A percentile compares a stretch with the other conserved stretches of the same genome.
phyloP scores from a whole-genome alignment of 169 alveolate species.

The Plasmodium inui region DNA sequence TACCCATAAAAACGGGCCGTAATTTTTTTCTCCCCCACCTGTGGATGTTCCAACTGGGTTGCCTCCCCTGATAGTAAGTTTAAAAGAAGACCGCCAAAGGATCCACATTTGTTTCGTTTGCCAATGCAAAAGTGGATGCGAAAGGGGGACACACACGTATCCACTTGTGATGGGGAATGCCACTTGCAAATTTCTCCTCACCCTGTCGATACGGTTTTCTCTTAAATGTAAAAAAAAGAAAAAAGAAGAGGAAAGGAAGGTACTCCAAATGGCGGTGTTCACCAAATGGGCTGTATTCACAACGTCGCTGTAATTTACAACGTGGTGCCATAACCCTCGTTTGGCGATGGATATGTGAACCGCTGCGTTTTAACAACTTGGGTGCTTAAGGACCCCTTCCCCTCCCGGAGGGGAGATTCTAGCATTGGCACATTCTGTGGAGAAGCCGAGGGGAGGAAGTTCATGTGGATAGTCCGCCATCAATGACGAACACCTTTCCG shows the following conservation, averaged over 20 bases:
- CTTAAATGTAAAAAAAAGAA: conserved; percentile 1
- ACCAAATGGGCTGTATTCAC: not conserved
- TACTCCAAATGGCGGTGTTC: not conserved
- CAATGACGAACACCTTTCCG: conserved; percentile 80
- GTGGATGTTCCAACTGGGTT: not conserved
- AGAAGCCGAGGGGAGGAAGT: not conserved
- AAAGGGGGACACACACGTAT: not conserved
- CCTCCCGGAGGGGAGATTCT: not conserved
- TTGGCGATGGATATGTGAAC: not conserved
- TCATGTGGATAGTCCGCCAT: conserved; percentile 76
- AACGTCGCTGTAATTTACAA: too few species aligned
- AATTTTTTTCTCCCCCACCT: not conserved
- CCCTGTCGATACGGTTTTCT: not conserved
- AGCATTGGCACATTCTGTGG: not conserved
- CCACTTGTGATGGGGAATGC: not conserved
- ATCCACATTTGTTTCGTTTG: not conserved
- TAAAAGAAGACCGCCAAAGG: not conserved
- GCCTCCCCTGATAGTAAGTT: not conserved
- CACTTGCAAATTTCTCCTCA: not conserved
- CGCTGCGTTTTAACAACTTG: not conserved
- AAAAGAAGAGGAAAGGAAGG: not conserved
- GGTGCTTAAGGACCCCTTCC: not conserved
- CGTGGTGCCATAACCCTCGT: not conserved
- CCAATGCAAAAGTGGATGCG: not conserved
- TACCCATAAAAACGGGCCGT: not conserved